Evolutionary conservation across 192 early-diverging fungal species (phyloP).

Genomic region (Coemansia sp.): DNA sequence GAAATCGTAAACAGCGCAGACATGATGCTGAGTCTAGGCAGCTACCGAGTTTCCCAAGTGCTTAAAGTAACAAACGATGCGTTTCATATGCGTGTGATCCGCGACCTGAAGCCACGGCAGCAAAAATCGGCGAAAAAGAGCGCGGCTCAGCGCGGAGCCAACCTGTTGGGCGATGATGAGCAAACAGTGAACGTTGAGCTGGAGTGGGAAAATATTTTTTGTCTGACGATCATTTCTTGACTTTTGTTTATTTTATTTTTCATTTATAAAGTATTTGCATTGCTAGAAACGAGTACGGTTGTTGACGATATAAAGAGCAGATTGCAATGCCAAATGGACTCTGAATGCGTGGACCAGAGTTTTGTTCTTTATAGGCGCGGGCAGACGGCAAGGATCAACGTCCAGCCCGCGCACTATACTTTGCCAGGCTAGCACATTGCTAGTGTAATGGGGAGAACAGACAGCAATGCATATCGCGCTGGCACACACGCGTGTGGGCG

Average conservation of each 20-base stretch:
- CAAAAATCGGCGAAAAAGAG: neutral
- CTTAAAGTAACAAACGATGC: neutral
- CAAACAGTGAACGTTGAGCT: neutral
- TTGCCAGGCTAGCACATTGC: neutral
- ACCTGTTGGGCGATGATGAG: neutral
- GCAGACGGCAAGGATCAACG: neutral
- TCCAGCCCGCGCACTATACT: neutral
- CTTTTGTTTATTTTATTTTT: conserved; percentile 1
- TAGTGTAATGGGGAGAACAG: neutral
- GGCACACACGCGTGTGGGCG: neutral
- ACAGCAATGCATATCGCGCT: neutral
- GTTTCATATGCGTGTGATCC: neutral
- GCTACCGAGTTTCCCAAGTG: conserved; percentile 10
- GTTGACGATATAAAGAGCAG: neutral
- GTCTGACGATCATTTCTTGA: neutral
- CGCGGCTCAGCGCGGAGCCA: neutral
- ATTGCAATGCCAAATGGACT: too few species aligned
- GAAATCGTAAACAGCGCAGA: conserved; percentile 5
- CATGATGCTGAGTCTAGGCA: conserved; percentile 7
- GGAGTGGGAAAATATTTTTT: neutral
- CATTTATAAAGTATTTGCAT: neutral
- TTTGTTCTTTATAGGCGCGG: neutral
- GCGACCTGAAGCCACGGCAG: neutral
- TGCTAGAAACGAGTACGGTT: neutral
- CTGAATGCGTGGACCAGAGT: too few species aligned